Conservation (phyloP, 163 green algal genomes). For the Scenedesmus sp. region DNA sequence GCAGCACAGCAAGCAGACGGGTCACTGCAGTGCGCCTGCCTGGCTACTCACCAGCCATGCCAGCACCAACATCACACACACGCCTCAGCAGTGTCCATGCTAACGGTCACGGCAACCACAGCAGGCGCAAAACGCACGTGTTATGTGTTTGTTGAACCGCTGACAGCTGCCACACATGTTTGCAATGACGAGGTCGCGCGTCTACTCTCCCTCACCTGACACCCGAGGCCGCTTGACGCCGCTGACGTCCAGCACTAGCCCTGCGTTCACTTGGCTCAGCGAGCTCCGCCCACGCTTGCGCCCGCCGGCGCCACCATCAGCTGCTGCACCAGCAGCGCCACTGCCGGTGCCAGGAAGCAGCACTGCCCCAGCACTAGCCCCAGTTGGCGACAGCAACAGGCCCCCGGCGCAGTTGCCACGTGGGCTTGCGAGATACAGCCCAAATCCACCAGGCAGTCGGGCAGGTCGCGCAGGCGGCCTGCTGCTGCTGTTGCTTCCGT, state of each 20-base stretch:
- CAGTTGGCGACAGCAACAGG: not conserved
- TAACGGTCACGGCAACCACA: too few species aligned
- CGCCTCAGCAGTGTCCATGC: too few species aligned
- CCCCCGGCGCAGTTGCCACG: not conserved
- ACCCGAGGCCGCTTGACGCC: constrained; percentile 11
- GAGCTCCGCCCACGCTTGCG: constrained; percentile 15
- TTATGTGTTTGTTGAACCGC: too few species aligned
- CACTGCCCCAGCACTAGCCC: not conserved
- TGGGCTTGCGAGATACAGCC: not conserved
- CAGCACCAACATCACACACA: too few species aligned
- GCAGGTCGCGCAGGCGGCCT: not conserved
- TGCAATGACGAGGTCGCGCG: too few species aligned
- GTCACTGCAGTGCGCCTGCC: not conserved
- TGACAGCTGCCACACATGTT: too few species aligned
- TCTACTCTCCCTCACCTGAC: constrained; percentile 1
- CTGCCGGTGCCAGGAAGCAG: not conserved
- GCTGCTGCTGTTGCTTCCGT: not conserved
- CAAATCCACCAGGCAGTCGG: not conserved
- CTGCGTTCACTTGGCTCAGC: not conserved
- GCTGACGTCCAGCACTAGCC: constrained; percentile 5
- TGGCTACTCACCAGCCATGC: not conserved
- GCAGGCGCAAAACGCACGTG: too few species aligned
- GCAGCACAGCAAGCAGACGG: not conserved
- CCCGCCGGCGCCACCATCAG: not conserved
- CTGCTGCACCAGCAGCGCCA: not conserved